These are phyloP conservation scores for Nematocida minor DNA, from an alignment of 371 early-diverging fungal species.

Conservation along the genomic window DNA sequence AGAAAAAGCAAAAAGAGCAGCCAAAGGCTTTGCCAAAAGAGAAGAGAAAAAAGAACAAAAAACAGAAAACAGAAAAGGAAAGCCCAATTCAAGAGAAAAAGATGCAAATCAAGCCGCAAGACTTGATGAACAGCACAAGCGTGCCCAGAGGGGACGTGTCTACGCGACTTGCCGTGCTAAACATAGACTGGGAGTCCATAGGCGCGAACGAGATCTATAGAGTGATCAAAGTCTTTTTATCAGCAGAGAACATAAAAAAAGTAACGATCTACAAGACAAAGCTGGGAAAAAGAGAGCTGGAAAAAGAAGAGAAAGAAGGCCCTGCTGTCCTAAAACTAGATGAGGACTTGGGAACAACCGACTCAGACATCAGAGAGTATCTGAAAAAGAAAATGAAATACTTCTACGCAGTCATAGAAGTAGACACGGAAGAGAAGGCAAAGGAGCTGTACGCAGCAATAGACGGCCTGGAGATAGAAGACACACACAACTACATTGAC, in stretches of 20 bases:
- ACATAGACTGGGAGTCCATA: slow-evolving; percentile 90
- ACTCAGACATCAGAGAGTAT: slow-evolving; percentile 76
- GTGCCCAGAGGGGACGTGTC: slow-evolving; percentile 76
- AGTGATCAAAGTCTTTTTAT: slow-evolving; percentile 76
- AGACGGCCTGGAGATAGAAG: slow-evolving; percentile 86
- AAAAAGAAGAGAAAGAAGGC: slow-evolving; percentile 70
- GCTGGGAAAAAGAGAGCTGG: slow-evolving; percentile 82
- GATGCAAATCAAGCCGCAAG: slow-evolving; percentile 7
- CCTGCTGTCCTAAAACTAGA: slow-evolving; percentile 74
- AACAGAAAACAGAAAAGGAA: not conserved
- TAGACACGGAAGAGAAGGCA: slow-evolving; percentile 77
- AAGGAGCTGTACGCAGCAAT: slow-evolving; percentile 72
- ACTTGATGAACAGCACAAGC: slow-evolving; percentile 50
- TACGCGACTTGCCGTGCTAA: slow-evolving; percentile 77
- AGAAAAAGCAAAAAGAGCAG: not conserved
- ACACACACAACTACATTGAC: slow-evolving; percentile 82
- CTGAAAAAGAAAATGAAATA: slow-evolving; percentile 80
- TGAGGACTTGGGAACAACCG: slow-evolving; percentile 73
- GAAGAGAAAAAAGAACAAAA: not conserved
- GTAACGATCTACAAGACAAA: slow-evolving; percentile 83
- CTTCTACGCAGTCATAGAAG: slow-evolving; percentile 85
- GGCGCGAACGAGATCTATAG: slow-evolving; percentile 76
- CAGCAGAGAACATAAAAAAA: slow-evolving; percentile 70
- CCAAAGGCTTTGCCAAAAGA: too few relatives aligned
- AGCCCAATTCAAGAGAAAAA: not conserved